Evolutionary conservation across 1,284 basidiomycete genomes (phyloP).

Genomic region (Trametes pubescens): DNA sequence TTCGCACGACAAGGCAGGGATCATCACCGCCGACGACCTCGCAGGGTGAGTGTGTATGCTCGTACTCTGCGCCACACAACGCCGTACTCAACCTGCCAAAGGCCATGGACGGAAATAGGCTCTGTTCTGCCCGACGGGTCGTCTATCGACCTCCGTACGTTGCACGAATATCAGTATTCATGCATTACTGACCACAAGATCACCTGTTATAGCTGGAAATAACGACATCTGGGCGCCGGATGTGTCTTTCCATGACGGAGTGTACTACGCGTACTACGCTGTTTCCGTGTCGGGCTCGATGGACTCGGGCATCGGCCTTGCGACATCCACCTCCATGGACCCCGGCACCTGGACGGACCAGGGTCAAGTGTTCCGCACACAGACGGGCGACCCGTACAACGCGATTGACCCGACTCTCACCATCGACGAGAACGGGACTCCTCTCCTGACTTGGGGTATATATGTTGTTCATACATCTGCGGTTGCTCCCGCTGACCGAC

Average conservation of each 20-base stretch:
- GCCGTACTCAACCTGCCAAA: neutral
- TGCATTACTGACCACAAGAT: neutral
- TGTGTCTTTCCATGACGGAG: slow-evolving; percentile 25
- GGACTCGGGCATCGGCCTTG: slow-evolving; percentile 45
- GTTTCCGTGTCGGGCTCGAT: slow-evolving; percentile 43
- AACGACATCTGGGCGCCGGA: slow-evolving; percentile 31
- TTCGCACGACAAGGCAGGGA: slow-evolving; percentile 30
- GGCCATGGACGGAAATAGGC: slow-evolving; percentile 27
- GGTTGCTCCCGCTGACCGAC: neutral
- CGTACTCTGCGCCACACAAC: neutral
- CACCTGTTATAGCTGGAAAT: neutral
- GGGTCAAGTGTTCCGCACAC: slow-evolving; percentile 42
- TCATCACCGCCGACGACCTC: slow-evolving; percentile 31
- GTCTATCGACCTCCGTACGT: slow-evolving; percentile 15
- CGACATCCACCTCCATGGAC: slow-evolving; percentile 43
- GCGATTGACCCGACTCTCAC: slow-evolving; percentile 37
- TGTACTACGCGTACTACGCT: slow-evolving; percentile 43
- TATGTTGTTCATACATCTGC: neutral
- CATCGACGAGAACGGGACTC: slow-evolving; percentile 14
- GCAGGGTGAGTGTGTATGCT: slow-evolving; percentile 25
- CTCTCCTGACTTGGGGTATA: slow-evolving; percentile 22
- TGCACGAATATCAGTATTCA: neutral
- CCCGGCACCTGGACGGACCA: slow-evolving; percentile 46
- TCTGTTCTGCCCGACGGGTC: slow-evolving; percentile 27
- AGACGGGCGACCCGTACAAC: slow-evolving; percentile 41